Base-by-base conservation (phyloP, 2,329 filamentous ascomycete genomes). In the Bipolaris gigantea region DNA sequence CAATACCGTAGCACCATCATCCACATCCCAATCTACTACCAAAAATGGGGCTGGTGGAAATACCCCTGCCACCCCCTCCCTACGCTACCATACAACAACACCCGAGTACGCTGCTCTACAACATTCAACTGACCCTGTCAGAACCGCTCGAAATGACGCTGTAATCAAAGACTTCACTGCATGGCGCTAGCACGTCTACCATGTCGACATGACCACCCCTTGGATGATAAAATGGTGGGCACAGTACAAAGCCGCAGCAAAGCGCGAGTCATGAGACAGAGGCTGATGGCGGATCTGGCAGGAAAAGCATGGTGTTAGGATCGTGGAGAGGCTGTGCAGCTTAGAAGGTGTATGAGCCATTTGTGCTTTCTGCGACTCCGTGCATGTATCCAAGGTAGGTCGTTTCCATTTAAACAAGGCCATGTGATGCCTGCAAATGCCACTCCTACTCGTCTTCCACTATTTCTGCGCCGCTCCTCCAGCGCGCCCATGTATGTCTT, bases 251-350 rank as follows among this genome's bases (percentile, higher is more conserved):
- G 11, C 23, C 3, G 33, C 30, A 21, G 41, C 40, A 1, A 36
- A 11, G 13, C 16, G 38, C 4, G 35, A 34, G 4, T 16, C 25
- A 2, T 56, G 54, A 50, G 32, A 54, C 0, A 36, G 47, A 1
- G 54, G 54, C 33, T 15, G 53, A 1, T 56, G 54, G 54, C 27
- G 25, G 0, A 54, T 56, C 3, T 56, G 50, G 50, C 50, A 56
- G 41, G 19, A 50, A 4, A 50, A 56, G 18, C 36, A 43, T 23
- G 45, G 45, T 2, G 11, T 54, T 4, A 38, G 41, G 40, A 53
- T 56, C 16, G 5, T 25, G 15, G n/a, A 21, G 7, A 10, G 13
- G 18, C 15, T 9, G 11, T 5, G 16, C 10, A 13, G 27, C 7
- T 6, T 18, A 39, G 13, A 18, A 43, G 16, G 11, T 4, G 18